These are phyloP conservation scores for Geotrichum reessii DNA, from an alignment of 1,139 yeast species.

Conservation along the genomic window DNA sequence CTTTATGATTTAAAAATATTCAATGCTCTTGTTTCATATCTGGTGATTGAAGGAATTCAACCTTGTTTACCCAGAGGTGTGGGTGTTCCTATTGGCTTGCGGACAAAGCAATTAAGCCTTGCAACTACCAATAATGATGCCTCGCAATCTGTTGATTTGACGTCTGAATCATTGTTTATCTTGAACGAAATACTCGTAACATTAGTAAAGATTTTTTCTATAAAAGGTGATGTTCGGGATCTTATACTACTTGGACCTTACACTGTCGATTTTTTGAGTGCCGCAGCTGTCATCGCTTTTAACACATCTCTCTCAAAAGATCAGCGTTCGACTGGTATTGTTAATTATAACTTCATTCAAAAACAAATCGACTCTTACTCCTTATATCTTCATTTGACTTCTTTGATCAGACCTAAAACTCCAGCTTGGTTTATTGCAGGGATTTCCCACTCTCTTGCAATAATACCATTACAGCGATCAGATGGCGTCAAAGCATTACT, in stretches of 20 bases:
- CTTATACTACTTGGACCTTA: conserved; percentile 40
- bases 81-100: conserved; percentile 61
- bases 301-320: conserved; percentile 33
- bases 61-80: conserved; percentile 52
- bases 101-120: conserved; percentile 34
- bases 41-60: conserved; percentile 67
- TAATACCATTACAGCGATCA: conserved; percentile 51
- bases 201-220: conserved; percentile 49
- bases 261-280: conserved; percentile 58
- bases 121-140: not conserved
- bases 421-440: conserved; percentile 32
- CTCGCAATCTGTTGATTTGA: conserved; percentile 1
- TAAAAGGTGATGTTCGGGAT: conserved; percentile 53
- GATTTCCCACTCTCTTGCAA: conserved; percentile 45
- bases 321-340: conserved; percentile 1
- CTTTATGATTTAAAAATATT: conserved; percentile 77
- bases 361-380: conserved; percentile 33
- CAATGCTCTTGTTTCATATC: conserved; percentile 54
- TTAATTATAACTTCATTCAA: conserved; percentile 20
- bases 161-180: conserved; percentile 24
- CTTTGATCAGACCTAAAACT: conserved; percentile 28
- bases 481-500: conserved; percentile 69
- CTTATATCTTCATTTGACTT: conserved; percentile 29
- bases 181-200: conserved; percentile 39
- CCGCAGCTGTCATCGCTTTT: conserved; percentile 48